Evolutionary conservation across 176 grass and related monocot genomes (phyloP).

Genomic region (Zoysia japonica): DNA sequence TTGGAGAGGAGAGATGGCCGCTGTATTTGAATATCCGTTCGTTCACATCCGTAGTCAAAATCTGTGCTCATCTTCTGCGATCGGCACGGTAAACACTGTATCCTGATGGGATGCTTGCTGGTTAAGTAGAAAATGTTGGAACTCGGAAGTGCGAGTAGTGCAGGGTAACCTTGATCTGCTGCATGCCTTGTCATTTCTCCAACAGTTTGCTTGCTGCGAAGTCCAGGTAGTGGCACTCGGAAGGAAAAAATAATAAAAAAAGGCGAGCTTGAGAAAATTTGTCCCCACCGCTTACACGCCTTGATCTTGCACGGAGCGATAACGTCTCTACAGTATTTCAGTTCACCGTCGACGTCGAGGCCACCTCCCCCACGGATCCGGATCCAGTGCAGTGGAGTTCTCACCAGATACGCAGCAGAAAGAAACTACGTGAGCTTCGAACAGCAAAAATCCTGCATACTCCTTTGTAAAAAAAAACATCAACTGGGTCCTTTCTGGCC

Average conservation of each 20-base stretch:
- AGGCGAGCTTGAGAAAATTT: neutral
- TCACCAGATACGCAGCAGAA: neutral
- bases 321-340: neutral
- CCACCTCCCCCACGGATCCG: too few relatives aligned
- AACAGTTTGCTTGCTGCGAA: neutral
- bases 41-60: slow-evolving; percentile 14
- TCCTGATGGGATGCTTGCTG: neutral
- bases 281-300: slow-evolving; percentile 4
- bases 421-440: slow-evolving; percentile 23
- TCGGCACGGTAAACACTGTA: neutral
- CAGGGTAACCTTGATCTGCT: neutral
- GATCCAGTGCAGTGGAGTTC: too few relatives aligned
- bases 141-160: neutral
- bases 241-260: neutral
- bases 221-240: neutral
- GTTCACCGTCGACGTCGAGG: neutral
- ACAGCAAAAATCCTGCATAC: slow-evolving; percentile 45
- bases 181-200: slow-evolving; percentile 11
- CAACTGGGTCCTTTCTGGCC: slow-evolving; percentile 26
- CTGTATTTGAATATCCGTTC: neutral
- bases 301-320: neutral
- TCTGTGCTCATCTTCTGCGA: neutral
- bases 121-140: neutral
- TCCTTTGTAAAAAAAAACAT: slow-evolving; percentile 21
- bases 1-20: neutral